These are phyloP conservation scores for Tylopilus vinaceipallidus DNA, from an alignment of 768 basidiomycete species.

Conservation along the genomic window DNA sequence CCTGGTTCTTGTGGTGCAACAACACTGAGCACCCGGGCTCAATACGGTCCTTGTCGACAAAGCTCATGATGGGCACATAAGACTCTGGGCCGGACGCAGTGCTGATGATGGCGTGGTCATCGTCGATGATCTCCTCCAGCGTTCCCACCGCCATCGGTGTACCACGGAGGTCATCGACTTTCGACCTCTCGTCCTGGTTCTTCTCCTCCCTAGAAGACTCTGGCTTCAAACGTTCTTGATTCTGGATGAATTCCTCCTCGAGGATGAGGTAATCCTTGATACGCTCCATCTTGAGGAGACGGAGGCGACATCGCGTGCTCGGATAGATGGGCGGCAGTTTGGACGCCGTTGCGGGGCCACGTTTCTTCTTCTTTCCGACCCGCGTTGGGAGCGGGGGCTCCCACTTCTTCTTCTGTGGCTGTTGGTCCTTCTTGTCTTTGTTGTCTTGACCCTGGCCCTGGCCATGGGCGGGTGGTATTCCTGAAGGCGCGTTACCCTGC, in stretches of 20 bases:
- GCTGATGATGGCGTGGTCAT: conserved; percentile 98
- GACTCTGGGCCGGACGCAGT: conserved; percentile 93
- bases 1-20: conserved; percentile 93
- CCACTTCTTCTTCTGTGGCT: conserved; percentile 87
- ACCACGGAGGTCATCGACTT: conserved; percentile 92
- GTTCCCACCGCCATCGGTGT: conserved; percentile 98
- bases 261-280: conserved; percentile 97
- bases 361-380: conserved; percentile 93
- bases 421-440: conserved; percentile 43
- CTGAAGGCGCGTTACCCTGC: conserved; percentile 78
- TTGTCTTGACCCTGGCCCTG: conserved; percentile 44
- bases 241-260: conserved; percentile 92
- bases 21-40: conserved; percentile 96
- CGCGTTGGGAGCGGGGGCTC: conserved; percentile 96
- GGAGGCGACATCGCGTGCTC: conserved; percentile 92
- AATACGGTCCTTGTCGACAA: conserved; percentile 96
- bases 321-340: conserved; percentile 93
- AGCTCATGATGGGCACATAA: conserved; percentile 96
- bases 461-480: conserved; percentile 37
- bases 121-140: conserved; percentile 96
- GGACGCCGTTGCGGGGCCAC: conserved; percentile 86
- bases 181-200: conserved; percentile 91
- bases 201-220: conserved; percentile 89
- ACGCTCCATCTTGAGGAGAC: conserved; percentile 93
- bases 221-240: conserved; percentile 88